Percentiles rank a stretch among this genome's conserved stretches.
These are phyloP conservation scores for Discostella stelligeroides DNA, from an alignment of 108 stramenopile species.

Conservation along the genomic window DNA sequence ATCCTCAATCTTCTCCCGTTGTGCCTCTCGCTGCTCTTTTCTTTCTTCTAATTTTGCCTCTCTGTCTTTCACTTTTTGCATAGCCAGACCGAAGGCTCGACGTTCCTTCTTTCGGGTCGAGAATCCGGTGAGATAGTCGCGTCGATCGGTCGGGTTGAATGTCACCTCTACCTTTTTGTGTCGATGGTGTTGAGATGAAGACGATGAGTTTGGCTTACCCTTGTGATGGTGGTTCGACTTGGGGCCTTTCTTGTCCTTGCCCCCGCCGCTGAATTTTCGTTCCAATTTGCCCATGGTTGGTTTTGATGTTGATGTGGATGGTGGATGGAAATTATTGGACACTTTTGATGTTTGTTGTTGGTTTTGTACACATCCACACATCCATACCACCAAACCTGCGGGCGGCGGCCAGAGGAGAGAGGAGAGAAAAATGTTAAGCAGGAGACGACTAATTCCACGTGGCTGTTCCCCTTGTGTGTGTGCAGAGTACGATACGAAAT, in stretches of 20 bases:
- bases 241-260: neutral
- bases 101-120: conserved; percentile 77
- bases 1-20: conserved; percentile 65
- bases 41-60: conserved; percentile 71
- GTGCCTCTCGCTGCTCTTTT: conserved; percentile 57
- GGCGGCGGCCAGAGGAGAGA: no score
- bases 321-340: neutral
- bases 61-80: conserved; percentile 91
- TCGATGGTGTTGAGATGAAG: neutral
- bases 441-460: no score
- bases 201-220: conserved; percentile 1
- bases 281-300: conserved; percentile 3
- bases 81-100: conserved; percentile 85
- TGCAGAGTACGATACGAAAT: no score
- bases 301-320: no score
- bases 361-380: conserved; percentile 2
- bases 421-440: no score
- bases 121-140: conserved; percentile 74
- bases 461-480: no score
- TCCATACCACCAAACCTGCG: no score
- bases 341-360: no score
- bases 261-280: neutral
- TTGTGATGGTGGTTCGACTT: conserved; percentile 6
- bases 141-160: conserved; percentile 76
- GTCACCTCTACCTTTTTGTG: conserved; percentile 66